phyloP scores from a whole-genome alignment of 352 stramenopile species.

The Bremia lactucae region DNA sequence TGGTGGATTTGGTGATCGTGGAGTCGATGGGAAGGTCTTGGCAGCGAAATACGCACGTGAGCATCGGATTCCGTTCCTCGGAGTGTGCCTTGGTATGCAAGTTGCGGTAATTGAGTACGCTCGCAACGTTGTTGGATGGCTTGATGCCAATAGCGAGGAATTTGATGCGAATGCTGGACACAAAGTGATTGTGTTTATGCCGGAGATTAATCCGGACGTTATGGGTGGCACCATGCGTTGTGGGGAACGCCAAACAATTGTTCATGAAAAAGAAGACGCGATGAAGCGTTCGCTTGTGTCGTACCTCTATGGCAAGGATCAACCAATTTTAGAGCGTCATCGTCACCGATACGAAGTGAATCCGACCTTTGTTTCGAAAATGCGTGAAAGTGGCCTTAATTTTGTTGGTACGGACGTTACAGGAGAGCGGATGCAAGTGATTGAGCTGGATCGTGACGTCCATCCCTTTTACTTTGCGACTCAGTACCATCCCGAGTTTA shows the following conservation, averaged over 20 bases:
- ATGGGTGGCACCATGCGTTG: slow-evolving; percentile 99
- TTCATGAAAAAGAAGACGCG: slow-evolving; percentile 81
- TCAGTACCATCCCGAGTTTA: slow-evolving; percentile 99
- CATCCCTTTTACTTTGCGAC: slow-evolving; percentile 99
- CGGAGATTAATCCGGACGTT: slow-evolving; percentile 94
- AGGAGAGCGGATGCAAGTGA: slow-evolving; percentile 96
- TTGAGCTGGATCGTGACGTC: slow-evolving; percentile 89
- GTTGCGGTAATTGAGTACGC: slow-evolving; percentile 95
- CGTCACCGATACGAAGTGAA: slow-evolving; percentile 99
- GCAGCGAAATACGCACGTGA: slow-evolving; percentile 93
- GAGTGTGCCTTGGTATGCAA: slow-evolving; percentile 96
- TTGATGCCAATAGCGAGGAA: slow-evolving; percentile 92
- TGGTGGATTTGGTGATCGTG: slow-evolving; percentile 96
- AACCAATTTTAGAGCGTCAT: slow-evolving; percentile 92
- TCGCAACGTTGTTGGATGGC: slow-evolving; percentile 89
- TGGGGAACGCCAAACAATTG: slow-evolving; percentile 90
- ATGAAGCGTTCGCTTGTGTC: slow-evolving; percentile 81
- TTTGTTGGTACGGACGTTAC: slow-evolving; percentile 97
- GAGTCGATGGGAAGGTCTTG: slow-evolving; percentile 96
- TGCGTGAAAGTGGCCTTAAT: slow-evolving; percentile 89
- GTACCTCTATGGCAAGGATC: slow-evolving; percentile 85
- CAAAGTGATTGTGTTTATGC: slow-evolving; percentile 99
- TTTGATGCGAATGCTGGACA: slow-evolving; percentile 83
- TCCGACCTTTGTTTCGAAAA: slow-evolving; percentile 86
- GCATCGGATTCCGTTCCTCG: slow-evolving; percentile 93